These are phyloP conservation scores for Boletus sp. DNA, from an alignment of 768 basidiomycete species.

Conservation along the genomic window DNA sequence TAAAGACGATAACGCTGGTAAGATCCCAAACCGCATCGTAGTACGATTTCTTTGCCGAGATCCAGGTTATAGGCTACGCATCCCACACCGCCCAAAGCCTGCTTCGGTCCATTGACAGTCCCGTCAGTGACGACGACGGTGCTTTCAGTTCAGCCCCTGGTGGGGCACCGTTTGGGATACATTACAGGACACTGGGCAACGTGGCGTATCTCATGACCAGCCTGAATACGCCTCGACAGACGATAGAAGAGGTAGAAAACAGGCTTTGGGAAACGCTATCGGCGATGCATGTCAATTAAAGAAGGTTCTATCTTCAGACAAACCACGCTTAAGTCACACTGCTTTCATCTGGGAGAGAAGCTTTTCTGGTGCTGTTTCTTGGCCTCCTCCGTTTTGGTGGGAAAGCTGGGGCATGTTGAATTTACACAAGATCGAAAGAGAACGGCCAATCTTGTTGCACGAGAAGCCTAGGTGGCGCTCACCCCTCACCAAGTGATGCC, in stretches of 20 bases:
- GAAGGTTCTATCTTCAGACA: background rate
- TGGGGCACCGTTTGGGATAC: conserved; percentile 61
- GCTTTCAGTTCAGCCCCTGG: conserved; percentile 44
- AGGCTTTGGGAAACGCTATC: conserved; percentile 48
- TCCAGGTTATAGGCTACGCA: conserved; percentile 41
- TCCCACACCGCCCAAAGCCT: conserved; percentile 63
- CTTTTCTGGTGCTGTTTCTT: background rate
- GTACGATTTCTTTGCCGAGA: background rate
- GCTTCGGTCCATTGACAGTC: conserved; percentile 49
- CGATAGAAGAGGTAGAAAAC: conserved; percentile 59
- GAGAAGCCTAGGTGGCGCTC: background rate
- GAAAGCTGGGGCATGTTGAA: background rate
- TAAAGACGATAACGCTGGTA: conserved; percentile 54
- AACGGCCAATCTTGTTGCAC: background rate
- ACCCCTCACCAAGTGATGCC: too few relatives aligned
- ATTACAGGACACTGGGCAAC: conserved; percentile 86
- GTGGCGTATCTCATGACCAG: conserved; percentile 93
- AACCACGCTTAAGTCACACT: background rate
- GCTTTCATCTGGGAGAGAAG: background rate
- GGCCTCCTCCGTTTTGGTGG: background rate
- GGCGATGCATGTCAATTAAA: background rate
- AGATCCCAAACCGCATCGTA: conserved; percentile 10
- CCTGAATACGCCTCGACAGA: conserved; percentile 60
- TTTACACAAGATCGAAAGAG: too few relatives aligned
- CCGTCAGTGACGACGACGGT: conserved; percentile 21